Evolutionary conservation across 169 alveolate genomes (phyloP).

Genomic region (Plasmodium billcollinsi): DNA sequence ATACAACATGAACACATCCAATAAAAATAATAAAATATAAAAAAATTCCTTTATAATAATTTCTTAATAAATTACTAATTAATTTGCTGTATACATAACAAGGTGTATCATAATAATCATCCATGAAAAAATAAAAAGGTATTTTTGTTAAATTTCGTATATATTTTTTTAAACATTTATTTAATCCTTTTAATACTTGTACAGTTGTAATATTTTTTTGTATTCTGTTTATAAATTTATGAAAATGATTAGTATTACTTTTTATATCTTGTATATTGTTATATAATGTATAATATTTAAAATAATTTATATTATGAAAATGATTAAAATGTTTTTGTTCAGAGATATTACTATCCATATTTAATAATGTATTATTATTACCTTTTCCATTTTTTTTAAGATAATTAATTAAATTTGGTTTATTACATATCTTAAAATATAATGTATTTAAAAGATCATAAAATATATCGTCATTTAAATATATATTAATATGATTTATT

Average conservation of each 20-base stretch:
- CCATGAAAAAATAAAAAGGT: constrained; percentile 58
- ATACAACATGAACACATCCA: constrained; percentile 75
- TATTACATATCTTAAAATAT: constrained; percentile 27
- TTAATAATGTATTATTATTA: not conserved
- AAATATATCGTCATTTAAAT: constrained; percentile 43
- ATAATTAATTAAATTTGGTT: constrained; percentile 21
- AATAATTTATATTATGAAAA: constrained; percentile 22
- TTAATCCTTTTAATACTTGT: constrained; percentile 42
- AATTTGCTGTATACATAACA: constrained; percentile 66
- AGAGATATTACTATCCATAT: too few relatives aligned
- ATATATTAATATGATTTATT: constrained; percentile 45
- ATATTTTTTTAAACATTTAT: constrained; percentile 58
- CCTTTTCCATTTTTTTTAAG: not conserved
- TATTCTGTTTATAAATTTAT: constrained; percentile 19
- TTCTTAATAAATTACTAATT: constrained; percentile 53
- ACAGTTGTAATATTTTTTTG: constrained; percentile 46
- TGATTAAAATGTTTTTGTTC: not conserved
- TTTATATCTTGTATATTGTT: constrained; percentile 12
- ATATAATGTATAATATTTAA: constrained; percentile 36
- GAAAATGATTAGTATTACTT: constrained; percentile 8
- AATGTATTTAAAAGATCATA: constrained; percentile 21
- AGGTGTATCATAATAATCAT: constrained; percentile 62
- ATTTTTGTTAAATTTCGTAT: constrained; percentile 60
- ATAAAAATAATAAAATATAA: constrained; percentile 57
- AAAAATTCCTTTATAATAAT: constrained; percentile 74